Evolutionary conservation across 2,329 filamentous ascomycete species (phyloP), one percentile per base, ranked within the genome.

Genomic region (Verticillium klebahnii): DNA sequence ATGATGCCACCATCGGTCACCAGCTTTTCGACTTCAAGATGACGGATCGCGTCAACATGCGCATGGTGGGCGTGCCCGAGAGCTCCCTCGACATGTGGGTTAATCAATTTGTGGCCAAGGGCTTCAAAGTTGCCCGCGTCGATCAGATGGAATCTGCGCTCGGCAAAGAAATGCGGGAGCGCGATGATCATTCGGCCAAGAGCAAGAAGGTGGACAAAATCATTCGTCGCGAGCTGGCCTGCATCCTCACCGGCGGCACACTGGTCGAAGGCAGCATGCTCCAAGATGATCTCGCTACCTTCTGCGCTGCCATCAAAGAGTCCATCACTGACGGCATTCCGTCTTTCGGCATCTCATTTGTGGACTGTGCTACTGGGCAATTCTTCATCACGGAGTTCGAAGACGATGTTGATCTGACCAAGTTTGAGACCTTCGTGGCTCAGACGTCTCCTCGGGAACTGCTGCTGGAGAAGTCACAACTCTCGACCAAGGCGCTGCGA

Each of bases 11-110:
- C 0, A 89, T 98, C 61, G 95, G 95, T 5, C 93, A 99, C 72
- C 95, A 98, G 73, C 82, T 97, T 17, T 99, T 99, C 69, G 95
- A 99, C 74, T 84, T 99, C 61, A 99, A 99, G 78, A 89, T 99
- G 72, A 99, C 95, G 0, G 95, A 99, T 70, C 87, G 95, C 60
- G 95, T 99, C 73, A 99, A 99, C 74, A 99, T 99, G 95, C 91
- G 94, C 67, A 99, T 99, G 95, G 95, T 98, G 2, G 95, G 95
- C 64, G 95, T 99, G 0, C 95, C 95, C 0, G 95, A 99, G 74
- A 91, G 92, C 71, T 97, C 93, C 14, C 81, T 99, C n/a, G 92
- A 95, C 70, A 89, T 95, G 73, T 99, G 95, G 95, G 93, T 95
- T 61, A 97, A 96, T 70, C 95, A 99, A 70, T 99, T 99, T 69